Evolutionary conservation across 768 basidiomycete species (phyloP).

Genomic region (Lactifluus subvellereus): DNA sequence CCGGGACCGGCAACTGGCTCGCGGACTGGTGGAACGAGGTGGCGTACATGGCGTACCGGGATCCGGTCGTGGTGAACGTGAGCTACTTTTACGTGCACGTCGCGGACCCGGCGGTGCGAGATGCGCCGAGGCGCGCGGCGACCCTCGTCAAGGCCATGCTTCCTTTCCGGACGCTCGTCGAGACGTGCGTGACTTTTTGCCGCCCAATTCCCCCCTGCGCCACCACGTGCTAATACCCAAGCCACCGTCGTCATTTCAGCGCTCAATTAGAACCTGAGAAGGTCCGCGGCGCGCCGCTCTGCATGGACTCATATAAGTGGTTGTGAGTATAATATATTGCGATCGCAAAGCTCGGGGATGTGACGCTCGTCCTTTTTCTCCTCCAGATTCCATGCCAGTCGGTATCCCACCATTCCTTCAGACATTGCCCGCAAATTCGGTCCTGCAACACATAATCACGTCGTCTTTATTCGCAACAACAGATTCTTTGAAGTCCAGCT

Average conservation of each 20-base stretch:
- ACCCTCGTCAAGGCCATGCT: constrained; percentile 78
- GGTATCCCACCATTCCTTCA: constrained; percentile 76
- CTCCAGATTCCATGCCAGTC: constrained; percentile 81
- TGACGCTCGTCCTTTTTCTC: not conserved
- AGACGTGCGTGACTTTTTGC: constrained; percentile 50
- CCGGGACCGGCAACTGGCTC: constrained; percentile 69
- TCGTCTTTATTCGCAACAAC: constrained; percentile 88
- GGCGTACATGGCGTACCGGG: constrained; percentile 84
- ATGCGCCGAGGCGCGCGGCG: constrained; percentile 71
- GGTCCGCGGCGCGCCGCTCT: constrained; percentile 67
- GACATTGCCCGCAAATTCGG: constrained; percentile 85
- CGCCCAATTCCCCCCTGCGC: too few species aligned
- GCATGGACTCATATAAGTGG: constrained; percentile 95
- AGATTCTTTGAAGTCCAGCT: constrained; percentile 83
- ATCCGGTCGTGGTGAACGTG: constrained; percentile 86
- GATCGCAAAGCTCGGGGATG: not conserved
- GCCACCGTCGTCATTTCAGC: constrained; percentile 32
- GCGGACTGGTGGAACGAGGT: constrained; percentile 97
- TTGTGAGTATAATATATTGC: constrained; percentile 42
- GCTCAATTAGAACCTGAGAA: constrained; percentile 85
- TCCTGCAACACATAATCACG: constrained; percentile 68
- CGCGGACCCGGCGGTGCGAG: constrained; percentile 49
- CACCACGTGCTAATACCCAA: not conserved
- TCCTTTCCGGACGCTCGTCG: constrained; percentile 77
- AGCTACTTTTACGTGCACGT: constrained; percentile 94